Conservation (phyloP, 2,329 filamentous ascomycete species). For the Talaromyces sp. region DNA sequence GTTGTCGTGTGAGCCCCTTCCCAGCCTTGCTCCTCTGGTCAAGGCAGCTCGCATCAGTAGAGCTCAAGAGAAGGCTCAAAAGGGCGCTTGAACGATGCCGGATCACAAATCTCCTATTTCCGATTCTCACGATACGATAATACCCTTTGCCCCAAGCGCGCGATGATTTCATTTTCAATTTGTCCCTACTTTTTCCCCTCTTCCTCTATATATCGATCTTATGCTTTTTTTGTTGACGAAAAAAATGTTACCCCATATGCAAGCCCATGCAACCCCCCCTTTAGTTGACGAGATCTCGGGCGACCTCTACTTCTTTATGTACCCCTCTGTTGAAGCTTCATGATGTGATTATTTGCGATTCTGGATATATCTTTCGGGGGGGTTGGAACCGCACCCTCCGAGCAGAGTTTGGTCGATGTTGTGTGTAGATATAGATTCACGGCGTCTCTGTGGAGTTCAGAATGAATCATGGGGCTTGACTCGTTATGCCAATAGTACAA, state of each 20-base stretch:
- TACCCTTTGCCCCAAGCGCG: slow-evolving; percentile 18
- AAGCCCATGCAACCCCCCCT: neutral
- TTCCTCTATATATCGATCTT: neutral
- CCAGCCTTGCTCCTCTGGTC: slow-evolving; percentile 79
- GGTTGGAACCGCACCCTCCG: neutral
- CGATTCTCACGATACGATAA: slow-evolving; percentile 13
- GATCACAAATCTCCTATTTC: slow-evolving; percentile 16
- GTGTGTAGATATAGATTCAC: slow-evolving; percentile 12
- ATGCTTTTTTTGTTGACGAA: neutral
- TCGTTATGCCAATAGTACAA: neutral
- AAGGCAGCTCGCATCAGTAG: slow-evolving; percentile 78
- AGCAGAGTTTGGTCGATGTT: neutral
- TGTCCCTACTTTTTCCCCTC: neutral
- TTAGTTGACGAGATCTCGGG: neutral
- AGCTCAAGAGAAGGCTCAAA: slow-evolving; percentile 76
- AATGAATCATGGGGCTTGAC: neutral
- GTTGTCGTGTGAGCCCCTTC: slow-evolving; percentile 67
- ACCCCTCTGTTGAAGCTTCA: neutral
- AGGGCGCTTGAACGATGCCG: slow-evolving; percentile 41
- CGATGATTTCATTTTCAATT: neutral
- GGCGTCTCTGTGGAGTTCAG: neutral
- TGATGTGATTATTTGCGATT: neutral
- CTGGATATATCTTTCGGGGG: neutral
- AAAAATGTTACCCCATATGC: neutral
- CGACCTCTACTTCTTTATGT: neutral